Base-by-base conservation (phyloP, 2,329 filamentous ascomycete genomes). In the Phyllosticta citribraziliensis region DNA sequence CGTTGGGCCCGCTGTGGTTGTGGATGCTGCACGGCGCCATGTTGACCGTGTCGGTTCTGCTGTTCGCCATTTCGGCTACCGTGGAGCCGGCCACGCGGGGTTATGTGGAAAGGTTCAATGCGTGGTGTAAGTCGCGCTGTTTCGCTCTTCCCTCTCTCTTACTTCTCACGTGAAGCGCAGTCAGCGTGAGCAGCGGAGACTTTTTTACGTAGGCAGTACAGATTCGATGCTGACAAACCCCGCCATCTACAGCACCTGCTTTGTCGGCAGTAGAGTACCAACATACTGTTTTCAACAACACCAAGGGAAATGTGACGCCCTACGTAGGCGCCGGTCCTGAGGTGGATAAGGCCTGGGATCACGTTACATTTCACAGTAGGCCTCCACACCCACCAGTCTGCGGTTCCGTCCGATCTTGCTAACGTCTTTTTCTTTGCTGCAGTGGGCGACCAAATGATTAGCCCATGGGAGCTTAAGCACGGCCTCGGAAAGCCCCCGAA, bases 401-500 rank as follows among this genome's bases (percentile, higher is more conserved):
- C 8, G 14, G 6, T n/a, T n/a, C 33, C 27, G 35, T 20, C 6
- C 19, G 11, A 11, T 8, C 14, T 40, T 27, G 22, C 24, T 51
- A 57, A 27, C 20, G 64, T 19, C 14, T 5, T n/a, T 17, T 14
- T 47, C 40, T 47, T 5, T 10, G 3, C 27, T n/a, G 65, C 20
- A 82, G 82, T 86, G 25, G 83, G 83, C 47, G 83, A 86, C 67
- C 82, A 83, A 66, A 83, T 84, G 78, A 81, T 86, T 57, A 79
- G 79, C 0, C 73, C 76, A 22, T 73, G 77, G 5, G 82, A 85
- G 66, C 78, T 84, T 40, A 70, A 77, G 51, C 40, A 47, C 17
- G 78, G 77, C 22, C 77, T 86, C 0, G 78, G 78, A 4, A 80
- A 83, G 64, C 79, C 80, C 2, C 69, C 73, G 47, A 72, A 78